Base-by-base conservation (phyloP, 139 green algal species). In the Micromonas pusilla region DNA sequence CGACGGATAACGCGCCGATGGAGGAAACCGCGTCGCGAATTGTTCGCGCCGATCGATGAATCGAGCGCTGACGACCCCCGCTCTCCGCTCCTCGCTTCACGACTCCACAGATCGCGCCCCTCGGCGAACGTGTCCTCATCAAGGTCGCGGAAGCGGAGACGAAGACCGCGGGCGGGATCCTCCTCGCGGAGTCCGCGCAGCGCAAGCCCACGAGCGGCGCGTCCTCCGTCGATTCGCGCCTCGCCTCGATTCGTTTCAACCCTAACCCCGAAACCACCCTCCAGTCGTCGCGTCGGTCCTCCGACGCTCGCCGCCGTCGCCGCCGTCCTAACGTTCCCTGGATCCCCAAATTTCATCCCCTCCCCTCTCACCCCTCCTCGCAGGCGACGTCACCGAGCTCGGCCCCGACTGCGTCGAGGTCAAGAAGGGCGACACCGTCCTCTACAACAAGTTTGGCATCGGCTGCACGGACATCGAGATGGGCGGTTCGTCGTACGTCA, bases 371-470 rank as follows among this genome's bases (percentile, higher is more conserved):
- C 66, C 9, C 36, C 26, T 30, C 20, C 53, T 53, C 30, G 20
- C 37, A 78, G 73, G 73, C 26, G 73, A 79, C 33, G 33, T 79
- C 16, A 30, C n/a, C 31, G 73, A 38, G 26, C 19, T 79, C n/a
- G 73, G 57, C 3, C 31, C 31, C n/a, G 36, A 72, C 21, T 23
- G 28, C 73, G 31, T 52, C 28, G 52, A n/a, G 5, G 52, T 92
- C 3, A 86, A 87, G n/a, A 65, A 73, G 36, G 88, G 88, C 60
- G 80, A 92, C 30, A 92, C 88, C 66, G 86, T 98, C 16, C 77
- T 98, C 30, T 98, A 97, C 88, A 91, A 79, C 88, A 97, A 97
- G 81, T 98, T 97, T 83, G 94, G 94, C 33, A 92, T 98, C 74
- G 93, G 93, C 30, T 90, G 88, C 67, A 92, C 86, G 1, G 94